Evolutionary conservation across 495 filamentous ascomycete species (phyloP).

Genomic region (Penicillium nucicola): DNA sequence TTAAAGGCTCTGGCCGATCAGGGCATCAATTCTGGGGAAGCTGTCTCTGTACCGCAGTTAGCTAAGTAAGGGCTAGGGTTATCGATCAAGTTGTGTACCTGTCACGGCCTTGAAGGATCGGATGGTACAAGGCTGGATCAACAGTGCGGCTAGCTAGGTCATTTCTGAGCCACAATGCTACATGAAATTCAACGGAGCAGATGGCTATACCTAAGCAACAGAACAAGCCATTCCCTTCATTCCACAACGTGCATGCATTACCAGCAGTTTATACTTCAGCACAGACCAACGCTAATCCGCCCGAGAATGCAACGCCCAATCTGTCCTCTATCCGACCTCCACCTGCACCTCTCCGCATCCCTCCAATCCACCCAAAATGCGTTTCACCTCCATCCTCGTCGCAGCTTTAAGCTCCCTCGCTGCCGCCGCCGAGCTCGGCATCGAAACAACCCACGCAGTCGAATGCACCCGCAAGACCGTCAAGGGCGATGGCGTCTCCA

Average conservation of each 20-base stretch:
- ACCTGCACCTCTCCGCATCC: background rate
- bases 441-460: constrained; percentile 71
- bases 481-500: constrained; percentile 72
- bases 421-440: constrained; percentile 56
- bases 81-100: no score
- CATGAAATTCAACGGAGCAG: no score
- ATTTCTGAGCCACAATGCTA: no score
- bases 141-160: no score
- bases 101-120: no score
- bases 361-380: constrained; percentile 21
- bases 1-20: constrained; percentile 28
- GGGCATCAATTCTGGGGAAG: constrained; percentile 9
- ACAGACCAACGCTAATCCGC: constrained; percentile 7
- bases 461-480: constrained; percentile 71
- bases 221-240: no score
- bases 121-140: no score
- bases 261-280: background rate
- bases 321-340: constrained; percentile 3
- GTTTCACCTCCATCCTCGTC: constrained; percentile 43
- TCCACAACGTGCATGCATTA: no score
- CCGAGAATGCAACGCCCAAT: background rate
- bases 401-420: constrained; percentile 50
- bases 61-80: no score
- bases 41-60: background rate
- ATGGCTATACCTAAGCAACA: no score